Percentiles rank a stretch among this genome's conserved stretches.
These are phyloP conservation scores for Dalbergia oliveri DNA, from an alignment of 306 rosid species.

Conservation along the genomic window DNA sequence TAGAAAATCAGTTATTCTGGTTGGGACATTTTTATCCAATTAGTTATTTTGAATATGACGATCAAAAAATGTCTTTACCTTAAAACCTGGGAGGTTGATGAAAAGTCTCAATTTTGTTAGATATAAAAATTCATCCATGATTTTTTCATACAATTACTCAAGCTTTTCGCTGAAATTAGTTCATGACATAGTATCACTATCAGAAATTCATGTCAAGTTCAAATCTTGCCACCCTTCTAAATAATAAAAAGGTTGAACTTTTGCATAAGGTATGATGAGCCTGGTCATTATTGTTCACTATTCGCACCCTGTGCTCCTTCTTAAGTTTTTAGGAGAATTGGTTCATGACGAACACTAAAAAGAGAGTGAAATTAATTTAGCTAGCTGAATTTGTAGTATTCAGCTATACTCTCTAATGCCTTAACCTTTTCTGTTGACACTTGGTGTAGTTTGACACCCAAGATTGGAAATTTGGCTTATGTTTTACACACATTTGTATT, in stretches of 20 bases:
- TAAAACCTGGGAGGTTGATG: neutral
- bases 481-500: neutral
- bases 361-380: neutral
- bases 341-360: neutral
- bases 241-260: neutral
- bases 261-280: neutral
- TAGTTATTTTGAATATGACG: slow-evolving; percentile 33
- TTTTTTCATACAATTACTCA: neutral
- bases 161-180: too few species aligned
- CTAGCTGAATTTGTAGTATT: neutral
- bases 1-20: neutral
- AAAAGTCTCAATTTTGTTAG: neutral
- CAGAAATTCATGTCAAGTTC: neutral
- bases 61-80: slow-evolving; percentile 1
- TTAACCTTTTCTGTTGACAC: neutral
- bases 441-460: neutral
- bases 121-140: neutral
- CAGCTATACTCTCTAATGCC: neutral
- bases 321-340: neutral
- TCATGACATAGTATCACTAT: neutral
- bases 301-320: neutral
- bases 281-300: neutral
- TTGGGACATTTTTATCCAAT: slow-evolving; percentile 25
- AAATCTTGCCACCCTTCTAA: neutral
- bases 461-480: slow-evolving; percentile 19